Percentiles rank a stretch among this genome's conserved stretches.
phyloP scores from a whole-genome alignment of 2,329 filamentous ascomycete species.

The Aspergillus pseudotamarii region DNA sequence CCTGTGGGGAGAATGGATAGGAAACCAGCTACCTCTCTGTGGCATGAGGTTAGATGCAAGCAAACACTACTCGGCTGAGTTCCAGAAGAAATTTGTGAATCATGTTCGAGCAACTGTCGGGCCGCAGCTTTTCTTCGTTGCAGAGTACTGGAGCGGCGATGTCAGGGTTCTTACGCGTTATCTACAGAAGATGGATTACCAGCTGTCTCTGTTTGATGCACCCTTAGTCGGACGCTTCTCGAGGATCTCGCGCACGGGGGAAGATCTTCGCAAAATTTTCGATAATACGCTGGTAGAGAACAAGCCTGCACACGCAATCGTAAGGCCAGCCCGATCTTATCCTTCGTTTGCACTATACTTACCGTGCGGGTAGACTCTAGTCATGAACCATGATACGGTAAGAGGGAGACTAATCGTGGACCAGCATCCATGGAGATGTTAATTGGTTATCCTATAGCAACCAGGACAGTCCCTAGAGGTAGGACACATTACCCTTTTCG shows the following conservation, averaged over 20 bases:
- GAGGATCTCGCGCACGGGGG: conserved; percentile 57
- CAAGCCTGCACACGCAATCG: conserved; percentile 60
- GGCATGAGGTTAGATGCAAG: conserved; percentile 73
- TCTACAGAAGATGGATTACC: conserved; percentile 59
- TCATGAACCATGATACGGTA: conserved; percentile 72
- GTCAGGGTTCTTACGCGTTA: conserved; percentile 59
- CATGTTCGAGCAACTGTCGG: conserved; percentile 56
- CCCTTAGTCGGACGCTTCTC: conserved; percentile 71
- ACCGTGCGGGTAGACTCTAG: conserved; percentile 62
- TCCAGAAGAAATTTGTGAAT: conserved; percentile 66
- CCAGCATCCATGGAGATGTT: not conserved
- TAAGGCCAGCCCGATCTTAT: conserved; percentile 37
- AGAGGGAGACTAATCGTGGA: conserved; percentile 10
- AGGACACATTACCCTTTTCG: conserved; percentile 8
- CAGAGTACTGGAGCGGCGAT: conserved; percentile 70
- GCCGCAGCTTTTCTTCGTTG: conserved; percentile 65
- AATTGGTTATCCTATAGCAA: conserved; percentile 44
- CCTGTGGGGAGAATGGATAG: conserved; percentile 70
- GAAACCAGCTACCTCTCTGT: conserved; percentile 60
- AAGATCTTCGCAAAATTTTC: conserved; percentile 67
- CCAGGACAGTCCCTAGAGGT: conserved; percentile 64
- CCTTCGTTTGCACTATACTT: conserved; percentile 1
- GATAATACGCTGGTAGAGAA: conserved; percentile 60
- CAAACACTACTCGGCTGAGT: conserved; percentile 71
- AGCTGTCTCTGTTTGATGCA: conserved; percentile 67